Evolutionary conservation across 805 yeast genomes (phyloP), one percentile per base, ranked within the genome.

Genomic region (Candida broadrunensis): DNA sequence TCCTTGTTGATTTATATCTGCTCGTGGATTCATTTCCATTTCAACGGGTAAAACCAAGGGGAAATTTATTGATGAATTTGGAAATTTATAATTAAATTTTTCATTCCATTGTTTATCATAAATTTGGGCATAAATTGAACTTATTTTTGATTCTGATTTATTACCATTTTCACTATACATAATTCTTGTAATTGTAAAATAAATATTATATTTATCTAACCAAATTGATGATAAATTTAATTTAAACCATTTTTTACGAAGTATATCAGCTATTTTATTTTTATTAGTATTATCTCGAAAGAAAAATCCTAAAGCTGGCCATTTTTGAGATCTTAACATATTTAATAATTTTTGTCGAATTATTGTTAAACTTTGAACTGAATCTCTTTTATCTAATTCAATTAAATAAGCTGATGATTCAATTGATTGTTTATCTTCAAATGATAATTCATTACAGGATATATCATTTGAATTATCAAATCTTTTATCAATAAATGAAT

Each of bases 181-280:
- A 12, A 63, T 40, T 38, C 67, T 42, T 21, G 63, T 56, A 4
- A 61, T 54, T 56, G 55, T 52, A 18, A 52, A 55, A 42, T 61
- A 63, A 5, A 61, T 54, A 4, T 61, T 54, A 31, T 55, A 61
- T 16, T 60, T 55, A 37, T 54, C 48, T 16, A 63, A 44, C 59
- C 59, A 62, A 1, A 58, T 61, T 2, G 63, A 51, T 3, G 64
- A 7, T 11, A 5, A 5, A 26, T 13, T 13, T 11, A n/a, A 11
- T 13, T 26, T 26, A 26, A 26, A 26, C 5, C 5, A 26, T 11
- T 26, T 26, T 13, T 26, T n/a, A 9, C 6, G 5, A 26, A 26
- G 6, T 7, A 26, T 11, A 11, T 26, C 14, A 26, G 6, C 12
- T 26, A 11, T 9, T 7, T 7, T 9, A 7, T 26, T 13, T 13